Evolutionary conservation across 371 early-diverging fungal genomes (phyloP).

Genomic region (Chytridium lagenaria): DNA sequence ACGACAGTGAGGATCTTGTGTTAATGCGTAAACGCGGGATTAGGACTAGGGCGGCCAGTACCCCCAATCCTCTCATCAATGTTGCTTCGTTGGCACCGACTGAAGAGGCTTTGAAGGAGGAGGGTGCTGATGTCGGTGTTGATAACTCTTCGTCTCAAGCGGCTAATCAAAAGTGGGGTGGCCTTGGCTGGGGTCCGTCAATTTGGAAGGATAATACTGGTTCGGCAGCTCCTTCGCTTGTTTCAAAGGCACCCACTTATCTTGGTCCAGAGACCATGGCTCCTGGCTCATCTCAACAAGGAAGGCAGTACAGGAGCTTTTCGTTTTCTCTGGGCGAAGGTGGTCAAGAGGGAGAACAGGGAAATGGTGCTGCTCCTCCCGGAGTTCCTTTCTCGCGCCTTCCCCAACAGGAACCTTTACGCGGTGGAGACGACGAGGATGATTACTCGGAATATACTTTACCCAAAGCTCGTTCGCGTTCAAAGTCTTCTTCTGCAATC

Average conservation of each 20-base stretch:
- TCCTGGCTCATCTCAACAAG: conserved; percentile 2
- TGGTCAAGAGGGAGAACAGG: conserved; percentile 5
- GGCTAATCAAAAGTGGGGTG: conserved; percentile 23
- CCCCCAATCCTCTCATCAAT: conserved; percentile 40
- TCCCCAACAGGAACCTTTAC: conserved; percentile 34
- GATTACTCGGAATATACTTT: conserved; percentile 44
- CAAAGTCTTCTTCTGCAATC: conserved; percentile 55
- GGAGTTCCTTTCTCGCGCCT: conserved; percentile 21
- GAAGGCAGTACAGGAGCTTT: conserved; percentile 40
- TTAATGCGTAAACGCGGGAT: conserved; percentile 43
- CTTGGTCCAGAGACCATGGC: conserved; percentile 18
- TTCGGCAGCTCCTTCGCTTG: background rate
- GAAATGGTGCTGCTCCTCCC: background rate
- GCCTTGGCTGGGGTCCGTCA: conserved; percentile 17
- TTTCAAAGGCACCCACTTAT: conserved; percentile 14
- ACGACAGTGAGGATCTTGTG: conserved; percentile 40
- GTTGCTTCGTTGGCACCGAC: conserved; percentile 12
- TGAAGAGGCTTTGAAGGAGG: conserved; percentile 9
- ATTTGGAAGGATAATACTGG: conserved; percentile 4
- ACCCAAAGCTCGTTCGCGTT: conserved; percentile 47
- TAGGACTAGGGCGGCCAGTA: conserved; percentile 42
- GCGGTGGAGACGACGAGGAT: conserved; percentile 36
- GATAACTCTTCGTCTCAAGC: background rate
- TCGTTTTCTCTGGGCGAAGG: conserved; percentile 35
- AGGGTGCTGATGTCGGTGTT: background rate